Base-by-base conservation (phyloP, 108 stramenopile genomes). In the Stephanodiscus triporus region DNA sequence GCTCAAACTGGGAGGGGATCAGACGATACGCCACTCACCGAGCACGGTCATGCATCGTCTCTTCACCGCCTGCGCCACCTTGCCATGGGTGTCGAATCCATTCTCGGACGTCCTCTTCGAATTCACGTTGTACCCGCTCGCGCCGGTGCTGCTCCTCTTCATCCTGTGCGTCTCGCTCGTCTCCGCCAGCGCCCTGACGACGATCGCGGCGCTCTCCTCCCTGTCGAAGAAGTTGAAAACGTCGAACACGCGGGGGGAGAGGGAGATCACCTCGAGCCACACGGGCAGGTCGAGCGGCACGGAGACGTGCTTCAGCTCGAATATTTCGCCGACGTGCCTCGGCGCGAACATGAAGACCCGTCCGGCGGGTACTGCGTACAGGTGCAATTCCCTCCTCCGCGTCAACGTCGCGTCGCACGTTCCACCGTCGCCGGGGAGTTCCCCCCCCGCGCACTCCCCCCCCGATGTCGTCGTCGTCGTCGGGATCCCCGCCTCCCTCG, bases 291-390 rank as follows among this genome's bases (percentile, higher is more conserved):
- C 77, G 38, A 43, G 32, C 9, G 84, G 73, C 9, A 78, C 85
- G 14, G 59, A 14, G 10, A 96, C 90, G 51, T 96, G 95, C 5
- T 85, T 81, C 2, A 96, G 54, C 16, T 90, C 79, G 48, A 96
- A 93, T 26, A 86, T 86, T 73, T 96, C 95, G 4, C 95, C 95
- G 0, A 96, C 85, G 54, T 82, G 83, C 54, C 54, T 70, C 9
- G 95, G 93, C 24, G 93, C 95, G 81, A 94, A 96, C 81, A 94
- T 84, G 70, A 96, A 96, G 26, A 86, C 84, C 17, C 95, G 76
- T 0, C 93, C 95, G 2, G 95, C 95, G 16, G 83, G 90, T 13
- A 94, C 93, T 9, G 93, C 93, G 63, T 96, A 93, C 54, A 95
- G 61, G 70, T 90, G 86, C 27, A 88, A 29, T 66, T 86, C 73